Evolutionary conservation across 768 basidiomycete genomes (phyloP).

Genomic region (Hygrocybe coccinea): DNA sequence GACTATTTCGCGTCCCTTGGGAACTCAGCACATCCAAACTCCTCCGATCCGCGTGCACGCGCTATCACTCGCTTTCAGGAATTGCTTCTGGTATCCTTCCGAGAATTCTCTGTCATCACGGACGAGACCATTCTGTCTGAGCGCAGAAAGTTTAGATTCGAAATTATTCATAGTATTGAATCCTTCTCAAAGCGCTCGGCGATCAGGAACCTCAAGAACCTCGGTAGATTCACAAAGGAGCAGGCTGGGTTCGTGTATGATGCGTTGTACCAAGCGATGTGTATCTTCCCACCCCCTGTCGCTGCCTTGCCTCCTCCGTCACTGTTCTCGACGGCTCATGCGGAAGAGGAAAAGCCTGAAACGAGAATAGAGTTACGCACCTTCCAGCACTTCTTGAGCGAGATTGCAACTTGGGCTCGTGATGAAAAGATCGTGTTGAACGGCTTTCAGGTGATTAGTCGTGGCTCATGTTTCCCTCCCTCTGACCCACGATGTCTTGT

Average conservation of each 20-base stretch:
- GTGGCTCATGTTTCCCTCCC: background rate
- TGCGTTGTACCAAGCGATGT: slow-evolving; percentile 81
- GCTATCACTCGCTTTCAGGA: slow-evolving; percentile 98
- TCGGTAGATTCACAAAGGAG: slow-evolving; percentile 81
- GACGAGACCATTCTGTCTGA: slow-evolving; percentile 90
- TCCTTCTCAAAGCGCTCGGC: slow-evolving; percentile 90
- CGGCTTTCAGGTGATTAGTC: slow-evolving; percentile 68
- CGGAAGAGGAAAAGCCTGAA: slow-evolving; percentile 74
- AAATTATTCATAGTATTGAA: slow-evolving; percentile 91
- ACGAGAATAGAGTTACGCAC: slow-evolving; percentile 82
- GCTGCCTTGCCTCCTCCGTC: slow-evolving; percentile 43
- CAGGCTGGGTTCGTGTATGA: slow-evolving; percentile 90
- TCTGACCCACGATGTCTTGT: slow-evolving; percentile 4
- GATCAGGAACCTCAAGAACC: slow-evolving; percentile 74
- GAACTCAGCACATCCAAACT: slow-evolving; percentile 88
- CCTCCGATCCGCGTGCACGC: slow-evolving; percentile 80
- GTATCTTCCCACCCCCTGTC: slow-evolving; percentile 65
- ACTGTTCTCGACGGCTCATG: slow-evolving; percentile 54
- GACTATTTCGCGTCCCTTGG: slow-evolving; percentile 92
- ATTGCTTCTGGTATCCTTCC: slow-evolving; percentile 91
- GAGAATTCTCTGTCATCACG: slow-evolving; percentile 94
- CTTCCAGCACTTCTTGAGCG: slow-evolving; percentile 85
- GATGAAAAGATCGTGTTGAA: slow-evolving; percentile 90
- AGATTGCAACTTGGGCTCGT: slow-evolving; percentile 92
- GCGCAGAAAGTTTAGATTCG: slow-evolving; percentile 77